Percentiles rank a stretch among this genome's conserved stretches.
phyloP scores from a whole-genome alignment of 2,329 filamentous ascomycete genomes.

The Colletotrichum lini region DNA sequence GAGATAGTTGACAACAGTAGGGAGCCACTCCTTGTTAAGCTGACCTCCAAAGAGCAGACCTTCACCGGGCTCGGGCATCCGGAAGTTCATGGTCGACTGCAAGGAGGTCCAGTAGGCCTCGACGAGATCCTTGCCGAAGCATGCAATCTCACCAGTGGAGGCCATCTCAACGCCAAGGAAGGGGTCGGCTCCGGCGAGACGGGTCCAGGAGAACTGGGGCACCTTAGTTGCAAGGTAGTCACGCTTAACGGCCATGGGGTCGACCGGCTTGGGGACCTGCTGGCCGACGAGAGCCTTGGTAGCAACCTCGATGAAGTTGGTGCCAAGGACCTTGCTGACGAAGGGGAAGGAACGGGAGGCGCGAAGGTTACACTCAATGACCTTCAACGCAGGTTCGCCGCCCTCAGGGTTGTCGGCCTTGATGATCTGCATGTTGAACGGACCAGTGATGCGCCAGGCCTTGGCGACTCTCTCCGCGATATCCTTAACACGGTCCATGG shows the following conservation, averaged over 20 bases:
- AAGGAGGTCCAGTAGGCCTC: constrained; percentile 98
- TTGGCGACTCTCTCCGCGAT: constrained; percentile 97
- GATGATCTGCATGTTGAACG: constrained; percentile 99
- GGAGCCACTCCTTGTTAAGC: constrained; percentile 77
- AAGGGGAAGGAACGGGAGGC: constrained; percentile 99
- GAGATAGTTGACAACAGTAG: constrained; percentile 87
- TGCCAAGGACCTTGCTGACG: constrained; percentile 95
- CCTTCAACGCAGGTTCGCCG: constrained; percentile 85
- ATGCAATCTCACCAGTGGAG: constrained; percentile 97
- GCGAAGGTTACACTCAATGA: constrained; percentile 98
- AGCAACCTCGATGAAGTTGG: constrained; percentile 96
- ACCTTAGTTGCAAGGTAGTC: constrained; percentile 98
- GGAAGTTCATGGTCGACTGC: constrained; percentile 99
- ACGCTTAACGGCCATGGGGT: constrained; percentile 90
- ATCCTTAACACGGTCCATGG: constrained; percentile 91
- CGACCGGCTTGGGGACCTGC: constrained; percentile 85
- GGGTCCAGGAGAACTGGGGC: constrained; percentile 98
- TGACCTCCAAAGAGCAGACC: constrained; percentile 96
- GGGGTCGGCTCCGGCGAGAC: constrained; percentile 95
- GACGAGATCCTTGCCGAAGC: constrained; percentile 95
- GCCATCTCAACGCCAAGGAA: constrained; percentile 99
- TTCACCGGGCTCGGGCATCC: constrained; percentile 92
- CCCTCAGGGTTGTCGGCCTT: constrained; percentile 85
- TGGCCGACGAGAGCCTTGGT: constrained; percentile 92
- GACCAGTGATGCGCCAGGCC: constrained; percentile 96